Evolutionary conservation across 441 rosid genomes (phyloP).

Genomic region (Kokia cookei): DNA sequence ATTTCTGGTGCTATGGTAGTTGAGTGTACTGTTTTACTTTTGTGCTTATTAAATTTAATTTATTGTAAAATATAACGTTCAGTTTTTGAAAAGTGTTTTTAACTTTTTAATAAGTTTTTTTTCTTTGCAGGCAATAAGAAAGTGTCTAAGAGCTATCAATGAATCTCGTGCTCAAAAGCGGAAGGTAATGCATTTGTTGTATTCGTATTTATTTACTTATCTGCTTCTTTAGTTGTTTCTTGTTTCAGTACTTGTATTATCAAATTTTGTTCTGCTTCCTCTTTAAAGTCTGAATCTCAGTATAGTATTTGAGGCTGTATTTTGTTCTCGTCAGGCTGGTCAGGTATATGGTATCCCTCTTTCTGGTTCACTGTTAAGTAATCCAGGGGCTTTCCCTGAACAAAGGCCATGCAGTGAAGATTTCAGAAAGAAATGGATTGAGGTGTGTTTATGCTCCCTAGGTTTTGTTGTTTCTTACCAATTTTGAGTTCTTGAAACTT

Average conservation of each 20-base stretch:
- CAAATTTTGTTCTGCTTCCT: not conserved
- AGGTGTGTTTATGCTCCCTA: slow-evolving; percentile 38
- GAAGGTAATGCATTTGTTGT: slow-evolving; percentile 44
- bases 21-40: not conserved
- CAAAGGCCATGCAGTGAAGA: slow-evolving; percentile 79
- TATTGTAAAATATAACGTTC: not conserved
- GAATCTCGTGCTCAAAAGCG: slow-evolving; percentile 98
- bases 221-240: not conserved
- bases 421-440: slow-evolving; percentile 91
- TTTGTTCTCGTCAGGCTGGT: slow-evolving; percentile 66
- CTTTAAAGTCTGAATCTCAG: not conserved
- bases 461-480: not conserved
- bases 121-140: slow-evolving; percentile 67
- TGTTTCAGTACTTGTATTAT: not conserved
- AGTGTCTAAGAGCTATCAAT: slow-evolving; percentile 87
- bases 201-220: not conserved
- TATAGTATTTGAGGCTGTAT: slow-evolving; percentile 15
- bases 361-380: slow-evolving; percentile 68
- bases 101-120: slow-evolving; percentile 3
- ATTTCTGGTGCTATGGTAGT: slow-evolving; percentile 13
- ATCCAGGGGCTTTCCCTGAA: slow-evolving; percentile 83
- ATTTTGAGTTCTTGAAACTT: not conserved
- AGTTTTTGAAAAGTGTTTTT: not conserved
- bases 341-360: slow-evolving; percentile 96
- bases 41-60: not conserved